Percentiles rank a stretch among this genome's conserved stretches.
phyloP scores from a whole-genome alignment of 106 monocot genomes.

The Apostasia ramifera region DNA sequence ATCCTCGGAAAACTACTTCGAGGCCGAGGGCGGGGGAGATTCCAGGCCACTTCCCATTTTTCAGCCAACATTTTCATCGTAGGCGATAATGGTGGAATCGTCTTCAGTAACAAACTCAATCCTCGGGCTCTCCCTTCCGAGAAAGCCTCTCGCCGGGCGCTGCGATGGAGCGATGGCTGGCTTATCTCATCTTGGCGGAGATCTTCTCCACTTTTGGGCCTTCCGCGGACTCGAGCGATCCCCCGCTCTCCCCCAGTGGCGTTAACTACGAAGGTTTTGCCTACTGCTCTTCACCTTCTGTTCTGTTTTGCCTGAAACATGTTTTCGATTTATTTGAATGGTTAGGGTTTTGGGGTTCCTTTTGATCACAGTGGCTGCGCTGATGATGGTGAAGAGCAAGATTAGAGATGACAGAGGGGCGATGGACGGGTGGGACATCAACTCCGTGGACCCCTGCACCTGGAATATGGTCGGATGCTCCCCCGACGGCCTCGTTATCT shows the following conservation, averaged over 20 bases:
- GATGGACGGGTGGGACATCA: slow-evolving; percentile 92
- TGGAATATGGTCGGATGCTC: slow-evolving; percentile 98
- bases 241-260: slow-evolving; percentile 81
- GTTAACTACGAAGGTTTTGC: slow-evolving; percentile 81
- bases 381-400: slow-evolving; percentile 89
- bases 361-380: slow-evolving; percentile 58
- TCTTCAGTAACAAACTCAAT: neutral
- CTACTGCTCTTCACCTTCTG: neutral
- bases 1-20: neutral
- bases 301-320: neutral
- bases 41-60: neutral
- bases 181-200: neutral
- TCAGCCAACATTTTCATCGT: neutral
- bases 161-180: slow-evolving; percentile 1
- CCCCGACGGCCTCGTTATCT: slow-evolving; percentile 69
- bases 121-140: neutral
- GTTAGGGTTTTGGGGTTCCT: neutral
- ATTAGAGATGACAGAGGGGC: slow-evolving; percentile 56
- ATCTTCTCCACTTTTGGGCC: neutral
- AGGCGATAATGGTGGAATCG: slow-evolving; percentile 6
- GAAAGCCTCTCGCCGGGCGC: neutral
- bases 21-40: neutral
- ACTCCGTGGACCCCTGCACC: slow-evolving; percentile 95
- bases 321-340: neutral
- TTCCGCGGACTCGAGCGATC: slow-evolving; percentile 35